These are phyloP conservation scores for Leccinum sublutescens DNA, from an alignment of 768 basidiomycete species.

Conservation along the genomic window DNA sequence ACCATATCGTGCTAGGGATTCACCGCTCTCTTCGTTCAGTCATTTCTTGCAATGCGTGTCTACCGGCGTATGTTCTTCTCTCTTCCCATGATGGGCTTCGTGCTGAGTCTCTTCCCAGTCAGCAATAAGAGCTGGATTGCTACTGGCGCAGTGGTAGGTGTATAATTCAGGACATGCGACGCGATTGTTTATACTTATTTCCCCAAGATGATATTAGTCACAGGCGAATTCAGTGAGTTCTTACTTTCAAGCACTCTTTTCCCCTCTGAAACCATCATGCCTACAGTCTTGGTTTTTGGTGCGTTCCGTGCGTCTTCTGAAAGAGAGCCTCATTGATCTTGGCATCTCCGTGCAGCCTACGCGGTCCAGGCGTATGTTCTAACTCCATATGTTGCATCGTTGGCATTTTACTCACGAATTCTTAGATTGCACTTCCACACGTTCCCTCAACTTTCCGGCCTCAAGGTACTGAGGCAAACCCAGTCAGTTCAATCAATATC, in stretches of 20 bases:
- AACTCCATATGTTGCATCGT: background rate
- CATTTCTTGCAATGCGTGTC: conserved; percentile 53
- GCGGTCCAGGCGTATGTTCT: conserved; percentile 35
- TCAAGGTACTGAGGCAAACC: conserved; percentile 39
- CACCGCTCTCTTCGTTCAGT: conserved; percentile 57
- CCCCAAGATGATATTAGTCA: conserved; percentile 33
- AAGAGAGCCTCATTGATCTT: conserved; percentile 6
- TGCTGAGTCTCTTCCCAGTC: conserved; percentile 34
- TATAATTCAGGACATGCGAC: background rate
- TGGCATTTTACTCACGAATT: conserved; percentile 5
- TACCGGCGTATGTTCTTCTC: conserved; percentile 43
- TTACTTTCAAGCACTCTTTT: no score
- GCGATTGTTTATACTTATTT: background rate
- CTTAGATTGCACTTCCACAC: conserved; percentile 41
- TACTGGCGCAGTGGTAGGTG: conserved; percentile 36
- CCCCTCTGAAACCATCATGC: conserved; percentile 9
- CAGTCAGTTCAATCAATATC: background rate
- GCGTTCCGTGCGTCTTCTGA: conserved; percentile 9
- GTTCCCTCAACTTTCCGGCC: conserved; percentile 43
- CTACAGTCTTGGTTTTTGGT: conserved; percentile 37
- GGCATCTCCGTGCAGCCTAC: conserved; percentile 32
- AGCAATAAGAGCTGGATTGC: conserved; percentile 49
- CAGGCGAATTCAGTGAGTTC: conserved; percentile 41
- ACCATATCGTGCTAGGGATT: conserved; percentile 31
- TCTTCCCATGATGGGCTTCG: background rate